Evolutionary conservation across 495 filamentous ascomycete species (phyloP).

Genomic region (Penicillium dipodomyicola): DNA sequence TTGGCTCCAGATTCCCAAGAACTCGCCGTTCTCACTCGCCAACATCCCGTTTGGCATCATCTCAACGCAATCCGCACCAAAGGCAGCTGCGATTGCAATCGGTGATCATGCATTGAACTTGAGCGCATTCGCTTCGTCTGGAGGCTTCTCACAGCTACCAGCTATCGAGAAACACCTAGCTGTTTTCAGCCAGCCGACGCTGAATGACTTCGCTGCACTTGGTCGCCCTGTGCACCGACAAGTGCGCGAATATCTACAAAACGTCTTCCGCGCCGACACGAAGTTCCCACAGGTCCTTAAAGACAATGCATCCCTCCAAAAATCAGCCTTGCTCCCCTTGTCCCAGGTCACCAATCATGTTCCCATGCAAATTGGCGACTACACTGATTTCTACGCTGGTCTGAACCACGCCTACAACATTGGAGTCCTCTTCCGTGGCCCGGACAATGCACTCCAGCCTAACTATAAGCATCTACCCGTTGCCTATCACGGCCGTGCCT

Average conservation of each 20-base stretch:
- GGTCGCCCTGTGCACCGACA: constrained; percentile 68
- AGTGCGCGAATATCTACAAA: constrained; percentile 72
- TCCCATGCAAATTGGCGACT: constrained; percentile 88
- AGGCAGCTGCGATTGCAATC: constrained; percentile 73
- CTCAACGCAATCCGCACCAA: constrained; percentile 49
- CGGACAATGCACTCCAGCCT: constrained; percentile 74
- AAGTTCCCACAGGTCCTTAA: constrained; percentile 58
- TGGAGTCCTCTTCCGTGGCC: constrained; percentile 80
- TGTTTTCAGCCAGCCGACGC: constrained; percentile 66
- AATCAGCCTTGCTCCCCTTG: constrained; percentile 52
- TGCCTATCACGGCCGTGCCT: constrained; percentile 82
- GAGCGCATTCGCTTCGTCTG: constrained; percentile 55
- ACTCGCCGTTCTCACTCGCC: constrained; percentile 75
- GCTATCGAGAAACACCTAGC: constrained; percentile 52
- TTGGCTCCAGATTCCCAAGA: constrained; percentile 64
- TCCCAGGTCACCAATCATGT: constrained; percentile 67
- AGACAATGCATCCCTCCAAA: constrained; percentile 52
- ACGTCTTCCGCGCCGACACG: constrained; percentile 62
- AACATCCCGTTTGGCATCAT: constrained; percentile 96
- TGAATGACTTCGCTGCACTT: constrained; percentile 81
- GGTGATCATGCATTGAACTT: constrained; percentile 78
- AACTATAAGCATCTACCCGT: constrained; percentile 92
- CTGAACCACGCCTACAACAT: constrained; percentile 81
- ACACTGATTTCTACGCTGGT: constrained; percentile 97
- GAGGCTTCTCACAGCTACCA: constrained; percentile 61